phyloP scores from a whole-genome alignment of 768 basidiomycete species.

The Xerocomus spinulosus region DNA sequence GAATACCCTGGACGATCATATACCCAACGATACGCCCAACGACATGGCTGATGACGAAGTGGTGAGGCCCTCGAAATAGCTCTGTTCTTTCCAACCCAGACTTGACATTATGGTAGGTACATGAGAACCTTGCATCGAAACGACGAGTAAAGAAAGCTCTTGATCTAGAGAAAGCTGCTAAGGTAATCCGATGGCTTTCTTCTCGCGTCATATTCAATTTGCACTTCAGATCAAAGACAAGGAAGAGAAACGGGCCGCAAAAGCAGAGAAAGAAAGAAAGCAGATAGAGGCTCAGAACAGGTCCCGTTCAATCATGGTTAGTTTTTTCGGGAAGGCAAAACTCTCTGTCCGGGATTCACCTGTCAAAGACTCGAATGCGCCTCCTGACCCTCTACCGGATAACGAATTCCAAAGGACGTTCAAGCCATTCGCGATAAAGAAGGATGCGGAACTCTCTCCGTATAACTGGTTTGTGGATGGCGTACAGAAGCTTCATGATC shows the following conservation, averaged over 20 bases:
- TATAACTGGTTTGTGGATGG: slow-evolving; percentile 58
- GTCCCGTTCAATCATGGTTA: slow-evolving; percentile 71
- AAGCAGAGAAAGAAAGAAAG: slow-evolving; percentile 67
- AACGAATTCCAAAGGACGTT: slow-evolving; percentile 74
- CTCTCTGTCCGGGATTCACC: slow-evolving; percentile 20
- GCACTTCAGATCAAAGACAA: slow-evolving; percentile 58
- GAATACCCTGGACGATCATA: slow-evolving; percentile 21
- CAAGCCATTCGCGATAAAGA: slow-evolving; percentile 75
- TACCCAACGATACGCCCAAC: slow-evolving; percentile 24
- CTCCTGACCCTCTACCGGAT: slow-evolving; percentile 34
- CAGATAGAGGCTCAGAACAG: slow-evolving; percentile 65
- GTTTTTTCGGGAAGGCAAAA: slow-evolving; percentile 70
- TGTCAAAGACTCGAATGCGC: slow-evolving; percentile 24
- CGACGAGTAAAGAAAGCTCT: slow-evolving; percentile 46
- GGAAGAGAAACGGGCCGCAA: slow-evolving; percentile 62
- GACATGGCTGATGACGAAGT: slow-evolving; percentile 39
- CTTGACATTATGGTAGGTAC: slow-evolving; percentile 8
- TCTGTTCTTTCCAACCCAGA: not conserved
- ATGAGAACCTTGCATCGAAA: slow-evolving; percentile 26
- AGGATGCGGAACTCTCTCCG: slow-evolving; percentile 67
- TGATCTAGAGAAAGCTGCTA: slow-evolving; percentile 50
- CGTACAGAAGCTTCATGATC: slow-evolving; percentile 24
- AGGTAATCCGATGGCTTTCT: slow-evolving; percentile 15
- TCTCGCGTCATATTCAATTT: slow-evolving; percentile 4
- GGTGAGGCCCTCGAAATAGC: slow-evolving; percentile 21